These are phyloP conservation scores for Penicillium dipodomyicola DNA, from an alignment of 495 filamentous ascomycete species.

Conservation along the genomic window DNA sequence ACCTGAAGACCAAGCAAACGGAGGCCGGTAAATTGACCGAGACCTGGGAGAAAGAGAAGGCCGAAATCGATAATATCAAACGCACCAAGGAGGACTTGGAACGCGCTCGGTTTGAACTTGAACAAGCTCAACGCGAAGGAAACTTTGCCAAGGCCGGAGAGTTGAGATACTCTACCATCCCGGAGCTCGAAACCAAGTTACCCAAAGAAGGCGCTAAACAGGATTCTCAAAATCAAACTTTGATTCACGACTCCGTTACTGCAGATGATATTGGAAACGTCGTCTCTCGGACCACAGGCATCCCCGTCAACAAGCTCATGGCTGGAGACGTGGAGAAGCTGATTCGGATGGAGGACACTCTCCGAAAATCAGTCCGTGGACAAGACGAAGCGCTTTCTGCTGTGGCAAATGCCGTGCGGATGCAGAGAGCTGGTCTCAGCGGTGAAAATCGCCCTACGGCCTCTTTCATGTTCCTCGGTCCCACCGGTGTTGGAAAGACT, in stretches of 20 bases:
- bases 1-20: conserved; percentile 69
- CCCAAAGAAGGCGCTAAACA: conserved; percentile 66
- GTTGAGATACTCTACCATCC: conserved; percentile 82
- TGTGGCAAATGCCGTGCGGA: conserved; percentile 87
- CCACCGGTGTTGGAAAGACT: conserved; percentile 95
- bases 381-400: conserved; percentile 92
- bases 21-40: conserved; percentile 65
- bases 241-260: conserved; percentile 91
- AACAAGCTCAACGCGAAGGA: conserved; percentile 84
- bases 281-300: conserved; percentile 87
- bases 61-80: conserved; percentile 81
- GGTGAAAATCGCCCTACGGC: conserved; percentile 89
- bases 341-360: conserved; percentile 89
- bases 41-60: conserved; percentile 86
- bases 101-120: conserved; percentile 77
- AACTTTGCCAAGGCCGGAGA: conserved; percentile 87
- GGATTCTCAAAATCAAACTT: conserved; percentile 44
- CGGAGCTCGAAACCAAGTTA: conserved; percentile 70
- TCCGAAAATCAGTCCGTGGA: conserved; percentile 80
- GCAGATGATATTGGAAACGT: conserved; percentile 92
- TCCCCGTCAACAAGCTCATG: conserved; percentile 86
- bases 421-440: conserved; percentile 89
- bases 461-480: conserved; percentile 96
- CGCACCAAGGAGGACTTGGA: conserved; percentile 82
- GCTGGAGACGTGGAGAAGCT: conserved; percentile 89